A percentile compares a stretch with the other conserved stretches of the same genome.
Evolutionary conservation across 129 eudicot genomes (phyloP).

Genomic region (Lactuca saligna): DNA sequence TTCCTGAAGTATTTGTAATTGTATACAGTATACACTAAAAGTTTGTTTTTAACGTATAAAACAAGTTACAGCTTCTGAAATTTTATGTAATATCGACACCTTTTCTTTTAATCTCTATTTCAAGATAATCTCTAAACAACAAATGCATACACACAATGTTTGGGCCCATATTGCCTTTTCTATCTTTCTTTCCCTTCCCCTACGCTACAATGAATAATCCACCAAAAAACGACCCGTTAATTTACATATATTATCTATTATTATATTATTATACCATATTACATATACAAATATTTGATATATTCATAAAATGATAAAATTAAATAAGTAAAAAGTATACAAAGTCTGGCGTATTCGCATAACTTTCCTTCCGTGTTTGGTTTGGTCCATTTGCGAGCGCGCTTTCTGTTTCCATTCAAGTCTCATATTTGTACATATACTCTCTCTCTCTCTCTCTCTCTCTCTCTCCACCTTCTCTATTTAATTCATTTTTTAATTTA

Average conservation of each 20-base stretch:
- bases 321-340: constrained; percentile 20
- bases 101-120: neutral
- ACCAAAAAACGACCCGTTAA: neutral
- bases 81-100: neutral
- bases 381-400: constrained; percentile 22
- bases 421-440: constrained; percentile 1
- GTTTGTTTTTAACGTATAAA: neutral
- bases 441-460: constrained; percentile 15
- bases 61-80: neutral
- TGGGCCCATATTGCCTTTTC: neutral
- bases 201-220: neutral
- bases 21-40: neutral
- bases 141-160: too few species aligned
- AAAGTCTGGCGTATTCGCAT: constrained; percentile 26
- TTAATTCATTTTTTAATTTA: constrained; percentile 1
- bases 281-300: neutral
- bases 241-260: neutral
- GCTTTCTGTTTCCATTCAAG: constrained; percentile 5
- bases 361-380: constrained; percentile 21
- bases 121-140: neutral
- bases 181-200: neutral
- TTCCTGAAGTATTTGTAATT: too few species aligned
- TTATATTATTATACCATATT: neutral
- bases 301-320: neutral
- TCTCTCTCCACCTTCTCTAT: constrained; percentile 14